phyloP scores from a whole-genome alignment of 176 grass and related monocot genomes.

The Guadua angustifolia region DNA sequence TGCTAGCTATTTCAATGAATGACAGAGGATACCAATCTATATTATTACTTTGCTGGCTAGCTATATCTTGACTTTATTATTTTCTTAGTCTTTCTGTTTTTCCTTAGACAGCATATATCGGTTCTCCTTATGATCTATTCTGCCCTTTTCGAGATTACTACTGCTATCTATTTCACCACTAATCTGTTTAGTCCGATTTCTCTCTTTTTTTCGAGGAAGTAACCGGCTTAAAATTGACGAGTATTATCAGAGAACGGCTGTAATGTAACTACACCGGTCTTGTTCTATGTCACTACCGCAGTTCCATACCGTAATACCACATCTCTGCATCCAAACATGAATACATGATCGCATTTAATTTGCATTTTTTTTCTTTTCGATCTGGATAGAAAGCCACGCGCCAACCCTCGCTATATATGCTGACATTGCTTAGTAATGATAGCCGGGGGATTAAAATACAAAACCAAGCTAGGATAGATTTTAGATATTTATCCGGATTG shows the following conservation, averaged over 20 bases:
- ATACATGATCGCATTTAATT: too few species aligned
- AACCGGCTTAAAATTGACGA: neutral
- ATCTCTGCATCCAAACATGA: too few species aligned
- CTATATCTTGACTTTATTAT: neutral
- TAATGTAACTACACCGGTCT: neutral
- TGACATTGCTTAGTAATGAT: too few species aligned
- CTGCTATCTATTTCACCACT: neutral
- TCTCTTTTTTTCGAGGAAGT: neutral
- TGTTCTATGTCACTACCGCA: too few species aligned
- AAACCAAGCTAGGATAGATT: too few species aligned
- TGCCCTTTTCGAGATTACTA: conserved; percentile 2
- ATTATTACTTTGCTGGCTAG: neutral
- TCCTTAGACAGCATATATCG: neutral
- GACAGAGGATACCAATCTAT: neutral
- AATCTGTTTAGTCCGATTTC: neutral
- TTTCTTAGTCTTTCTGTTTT: neutral
- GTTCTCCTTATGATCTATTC: neutral
- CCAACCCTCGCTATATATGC: too few species aligned
- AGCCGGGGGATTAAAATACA: too few species aligned
- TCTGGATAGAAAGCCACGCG: too few species aligned
- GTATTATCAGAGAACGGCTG: neutral
- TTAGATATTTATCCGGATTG: too few species aligned
- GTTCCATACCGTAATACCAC: too few species aligned
- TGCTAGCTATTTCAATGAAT: neutral
- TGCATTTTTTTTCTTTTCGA: too few species aligned